Evolutionary conservation across 2,329 filamentous ascomycete species (phyloP).

Genomic region (Alternaria triticina): DNA sequence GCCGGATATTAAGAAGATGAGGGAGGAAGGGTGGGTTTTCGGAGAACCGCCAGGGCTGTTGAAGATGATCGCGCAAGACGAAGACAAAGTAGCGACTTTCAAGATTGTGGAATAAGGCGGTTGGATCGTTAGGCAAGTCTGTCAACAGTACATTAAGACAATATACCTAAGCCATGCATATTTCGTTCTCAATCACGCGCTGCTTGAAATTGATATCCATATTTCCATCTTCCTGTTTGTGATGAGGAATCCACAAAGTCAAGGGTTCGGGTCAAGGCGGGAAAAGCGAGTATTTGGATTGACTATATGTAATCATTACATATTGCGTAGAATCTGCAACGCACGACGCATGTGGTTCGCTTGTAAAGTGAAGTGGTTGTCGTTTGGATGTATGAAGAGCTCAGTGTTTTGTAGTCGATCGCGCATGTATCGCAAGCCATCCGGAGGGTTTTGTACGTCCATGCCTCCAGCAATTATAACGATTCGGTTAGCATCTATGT

Average conservation of each 20-base stretch:
- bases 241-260: background rate
- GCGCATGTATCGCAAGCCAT: background rate
- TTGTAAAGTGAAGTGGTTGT: background rate
- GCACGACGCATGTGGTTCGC: background rate
- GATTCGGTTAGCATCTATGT: background rate
- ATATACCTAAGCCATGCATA: slow-evolving; percentile 2
- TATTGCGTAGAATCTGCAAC: background rate
- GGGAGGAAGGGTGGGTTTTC: slow-evolving; percentile 5
- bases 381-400: background rate
- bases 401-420: background rate
- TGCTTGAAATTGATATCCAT: background rate
- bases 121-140: slow-evolving; percentile 3
- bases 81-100: slow-evolving; percentile 6
- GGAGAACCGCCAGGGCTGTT: slow-evolving; percentile 6
- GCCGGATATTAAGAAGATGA: slow-evolving; percentile 6
- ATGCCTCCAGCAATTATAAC: background rate
- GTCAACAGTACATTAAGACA: slow-evolving; percentile 3
- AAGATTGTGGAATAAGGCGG: slow-evolving; percentile 2
- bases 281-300: background rate
- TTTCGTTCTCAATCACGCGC: slow-evolving; percentile 4
- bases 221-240: background rate
- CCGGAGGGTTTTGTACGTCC: background rate
- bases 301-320: background rate
- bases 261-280: background rate
- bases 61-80: slow-evolving; percentile 7